A percentile compares a stretch with the other conserved stretches of the same genome.
These are phyloP conservation scores for Skeletonema menzelii DNA, from an alignment of 108 stramenopile species.

Conservation along the genomic window DNA sequence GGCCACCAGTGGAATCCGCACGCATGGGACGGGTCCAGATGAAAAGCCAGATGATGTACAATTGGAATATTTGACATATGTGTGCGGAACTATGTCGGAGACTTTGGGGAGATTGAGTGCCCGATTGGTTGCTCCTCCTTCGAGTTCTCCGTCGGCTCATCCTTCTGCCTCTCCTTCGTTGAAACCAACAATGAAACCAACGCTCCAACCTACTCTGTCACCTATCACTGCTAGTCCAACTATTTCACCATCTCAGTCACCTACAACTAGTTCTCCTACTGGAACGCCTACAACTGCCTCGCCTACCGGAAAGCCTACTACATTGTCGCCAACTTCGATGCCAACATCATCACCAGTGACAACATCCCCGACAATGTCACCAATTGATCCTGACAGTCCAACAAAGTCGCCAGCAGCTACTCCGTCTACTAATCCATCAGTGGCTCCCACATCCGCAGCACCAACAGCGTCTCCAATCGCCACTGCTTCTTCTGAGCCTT, in stretches of 20 bases:
- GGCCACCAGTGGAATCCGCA: slow-evolving; percentile 27
- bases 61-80: slow-evolving; percentile 24
- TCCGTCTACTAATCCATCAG: slow-evolving; percentile 6
- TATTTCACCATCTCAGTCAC: not conserved
- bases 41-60: slow-evolving; percentile 10
- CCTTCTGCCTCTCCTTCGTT: slow-evolving; percentile 8
- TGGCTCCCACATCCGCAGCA: slow-evolving; percentile 4
- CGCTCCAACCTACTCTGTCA: not conserved
- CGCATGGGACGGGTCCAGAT: slow-evolving; percentile 22
- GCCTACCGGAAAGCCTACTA: not conserved
- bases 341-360: slow-evolving; percentile 1
- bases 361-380: not conserved
- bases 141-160: slow-evolving; percentile 5
- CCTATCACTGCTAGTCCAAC: slow-evolving; percentile 8
- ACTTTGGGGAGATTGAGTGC: slow-evolving; percentile 13
- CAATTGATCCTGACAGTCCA: not conserved
- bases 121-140: slow-evolving; percentile 13
- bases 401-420: slow-evolving; percentile 1
- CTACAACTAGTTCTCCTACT: not conserved
- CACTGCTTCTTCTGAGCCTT: not conserved
- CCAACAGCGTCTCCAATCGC: not conserved
- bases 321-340: not conserved
- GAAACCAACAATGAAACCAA: slow-evolving; percentile 13
- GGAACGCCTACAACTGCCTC: not conserved
- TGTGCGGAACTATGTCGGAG: slow-evolving; percentile 35